Evolutionary conservation across 2,329 filamentous ascomycete species (phyloP).

Genomic region (Diplocarpon rosae): DNA sequence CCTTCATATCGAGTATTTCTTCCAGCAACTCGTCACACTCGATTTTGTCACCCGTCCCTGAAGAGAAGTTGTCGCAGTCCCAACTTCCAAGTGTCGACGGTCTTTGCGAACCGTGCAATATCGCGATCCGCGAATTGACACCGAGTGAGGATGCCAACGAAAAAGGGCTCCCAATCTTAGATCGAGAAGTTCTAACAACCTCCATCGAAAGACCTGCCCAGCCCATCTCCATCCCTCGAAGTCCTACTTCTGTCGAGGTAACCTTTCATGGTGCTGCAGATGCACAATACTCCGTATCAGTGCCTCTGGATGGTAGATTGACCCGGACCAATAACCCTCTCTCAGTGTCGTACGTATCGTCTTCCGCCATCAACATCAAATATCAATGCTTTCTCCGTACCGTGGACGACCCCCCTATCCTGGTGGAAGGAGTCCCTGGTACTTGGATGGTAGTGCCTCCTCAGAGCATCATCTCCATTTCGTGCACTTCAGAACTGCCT

Average conservation of each 20-base stretch:
- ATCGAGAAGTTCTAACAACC: constrained; percentile 4
- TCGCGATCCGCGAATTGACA: background rate
- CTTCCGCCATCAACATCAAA: background rate
- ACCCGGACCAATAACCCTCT: background rate
- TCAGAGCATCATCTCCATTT: background rate
- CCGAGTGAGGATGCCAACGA: background rate
- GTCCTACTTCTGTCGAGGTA: constrained; percentile 4
- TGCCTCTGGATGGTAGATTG: background rate
- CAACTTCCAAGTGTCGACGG: background rate
- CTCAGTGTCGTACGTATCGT: background rate
- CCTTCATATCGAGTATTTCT: background rate
- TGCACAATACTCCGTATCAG: background rate
- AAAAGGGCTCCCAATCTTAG: constrained; percentile 4
- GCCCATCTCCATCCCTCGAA: constrained; percentile 7
- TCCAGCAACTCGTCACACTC: background rate
- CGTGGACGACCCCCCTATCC: background rate
- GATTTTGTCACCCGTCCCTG: constrained; percentile 2
- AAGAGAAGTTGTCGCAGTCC: background rate
- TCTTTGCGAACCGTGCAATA: constrained; percentile 7
- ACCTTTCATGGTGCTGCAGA: background rate
- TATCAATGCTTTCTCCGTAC: background rate
- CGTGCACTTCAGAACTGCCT: background rate
- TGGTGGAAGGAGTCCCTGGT: background rate
- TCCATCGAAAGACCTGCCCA: constrained; percentile 2
- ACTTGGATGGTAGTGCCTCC: background rate